phyloP scores from a whole-genome alignment of 768 basidiomycete genomes.

The Boletus fagicola region DNA sequence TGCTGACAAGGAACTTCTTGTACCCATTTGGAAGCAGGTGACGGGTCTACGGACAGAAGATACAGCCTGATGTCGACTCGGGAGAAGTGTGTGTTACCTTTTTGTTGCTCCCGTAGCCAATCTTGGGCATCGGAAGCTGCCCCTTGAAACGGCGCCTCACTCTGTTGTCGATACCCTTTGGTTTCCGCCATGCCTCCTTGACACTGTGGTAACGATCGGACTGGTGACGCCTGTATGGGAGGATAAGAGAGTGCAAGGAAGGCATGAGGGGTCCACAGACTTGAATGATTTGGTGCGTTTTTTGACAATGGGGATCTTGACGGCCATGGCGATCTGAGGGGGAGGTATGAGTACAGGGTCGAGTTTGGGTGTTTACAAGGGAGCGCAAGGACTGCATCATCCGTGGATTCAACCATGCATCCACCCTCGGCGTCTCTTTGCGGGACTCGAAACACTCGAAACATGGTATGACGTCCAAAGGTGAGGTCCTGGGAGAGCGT shows the following conservation, averaged over 20 bases:
- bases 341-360: conserved; percentile 14
- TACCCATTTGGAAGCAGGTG: conserved; percentile 94
- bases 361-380: neutral
- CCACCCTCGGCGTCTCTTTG: conserved; percentile 14
- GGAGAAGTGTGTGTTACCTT: conserved; percentile 54
- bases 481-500: conserved; percentile 4
- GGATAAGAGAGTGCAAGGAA: conserved; percentile 14
- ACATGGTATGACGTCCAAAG: neutral
- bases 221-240: conserved; percentile 82
- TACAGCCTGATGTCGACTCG: conserved; percentile 2
- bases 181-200: conserved; percentile 99
- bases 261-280: conserved; percentile 45
- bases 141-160: conserved; percentile 95
- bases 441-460: neutral
- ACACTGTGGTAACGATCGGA: conserved; percentile 96
- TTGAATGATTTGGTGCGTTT: conserved; percentile 98
- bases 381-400: conserved; percentile 16
- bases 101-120: conserved; percentile 76
- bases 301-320: conserved; percentile 78
- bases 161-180: conserved; percentile 99
- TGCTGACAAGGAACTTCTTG: conserved; percentile 95
- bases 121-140: conserved; percentile 92
- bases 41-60: conserved; percentile 57
- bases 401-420: conserved; percentile 22
- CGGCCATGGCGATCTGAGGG: conserved; percentile 41